These are phyloP conservation scores for Fusarium chlamydosporum DNA, from an alignment of 2,329 filamentous ascomycete genomes.

Conservation along the genomic window DNA sequence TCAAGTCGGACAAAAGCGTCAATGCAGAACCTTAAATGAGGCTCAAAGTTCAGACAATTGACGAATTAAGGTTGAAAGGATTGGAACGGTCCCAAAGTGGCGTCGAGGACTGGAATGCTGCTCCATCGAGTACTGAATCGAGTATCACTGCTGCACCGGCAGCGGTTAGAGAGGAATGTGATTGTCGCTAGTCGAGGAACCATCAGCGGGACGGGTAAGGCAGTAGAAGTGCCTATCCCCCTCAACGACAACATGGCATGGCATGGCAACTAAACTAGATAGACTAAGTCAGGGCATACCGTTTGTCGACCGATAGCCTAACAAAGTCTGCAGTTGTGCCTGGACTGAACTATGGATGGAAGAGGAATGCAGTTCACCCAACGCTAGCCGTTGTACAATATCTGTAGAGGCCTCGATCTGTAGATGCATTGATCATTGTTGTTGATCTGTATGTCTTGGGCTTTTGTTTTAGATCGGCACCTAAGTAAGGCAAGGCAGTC, in stretches of 20 bases:
- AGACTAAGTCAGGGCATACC: slow-evolving; percentile 18
- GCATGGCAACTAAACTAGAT: slow-evolving; percentile 17
- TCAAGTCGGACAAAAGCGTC: slow-evolving; percentile 27
- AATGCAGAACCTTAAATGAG: slow-evolving; percentile 43
- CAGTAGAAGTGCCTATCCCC: slow-evolving; percentile 22
- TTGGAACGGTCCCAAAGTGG: slow-evolving; percentile 38
- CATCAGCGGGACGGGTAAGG: slow-evolving; percentile 43
- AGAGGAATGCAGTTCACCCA: slow-evolving; percentile 16
- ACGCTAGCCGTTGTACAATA: neutral
- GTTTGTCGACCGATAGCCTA: slow-evolving; percentile 17
- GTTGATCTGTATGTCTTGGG: neutral
- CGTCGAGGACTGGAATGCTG: slow-evolving; percentile 44
- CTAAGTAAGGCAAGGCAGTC: too few relatives aligned
- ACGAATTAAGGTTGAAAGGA: slow-evolving; percentile 39
- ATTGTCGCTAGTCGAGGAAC: slow-evolving; percentile 45
- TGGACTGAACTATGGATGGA: slow-evolving; percentile 7
- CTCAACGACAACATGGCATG: slow-evolving; percentile 25
- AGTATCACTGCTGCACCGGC: slow-evolving; percentile 27
- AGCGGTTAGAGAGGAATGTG: slow-evolving; percentile 45
- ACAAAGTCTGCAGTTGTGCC: slow-evolving; percentile 29
- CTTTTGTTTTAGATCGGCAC: too few relatives aligned
- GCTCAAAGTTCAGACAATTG: slow-evolving; percentile 33
- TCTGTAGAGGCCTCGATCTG: neutral
- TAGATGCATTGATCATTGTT: neutral
- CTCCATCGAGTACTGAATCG: slow-evolving; percentile 26